Base-by-base conservation (phyloP, 2,329 filamentous ascomycete species). In the Pezicula carpinea region DNA sequence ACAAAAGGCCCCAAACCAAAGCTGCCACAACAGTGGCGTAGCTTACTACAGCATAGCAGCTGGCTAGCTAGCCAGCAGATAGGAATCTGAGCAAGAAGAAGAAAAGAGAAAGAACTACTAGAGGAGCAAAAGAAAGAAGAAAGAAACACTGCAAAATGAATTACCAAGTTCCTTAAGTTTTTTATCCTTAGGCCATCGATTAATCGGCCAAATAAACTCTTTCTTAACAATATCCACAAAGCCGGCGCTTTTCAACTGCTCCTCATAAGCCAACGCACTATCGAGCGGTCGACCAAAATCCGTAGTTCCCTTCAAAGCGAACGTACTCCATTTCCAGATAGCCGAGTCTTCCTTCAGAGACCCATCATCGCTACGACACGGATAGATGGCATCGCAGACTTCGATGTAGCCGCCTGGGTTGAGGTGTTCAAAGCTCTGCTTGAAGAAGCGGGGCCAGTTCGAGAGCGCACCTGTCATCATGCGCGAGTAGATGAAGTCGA, bases 321-420 rank as follows among this genome's bases (percentile, higher is more conserved):
- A 26, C 11, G 18, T 18, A 21, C 34, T 18, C 35, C 19, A 23
- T 19, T 17, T 21, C 4, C 7, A 33, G 3, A 34, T n/a, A 13
- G 23, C 15, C 6, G 32, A 21, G 15, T 21, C 41, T 10, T 22
- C 17, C 18, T 29, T 17, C 17, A 43, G n/a, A 32, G 64, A 65
- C 17, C 52, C 66, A 47, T 74, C 71, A 43, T 74, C 70, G 39
- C 63, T 67, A 17, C 53, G 53, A 0, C 64, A 48, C 1, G 59
- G 54, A 7, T 69, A 61, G 6, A 64, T 56, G 8, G 68, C 64
- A 22, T 74, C 71, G 3, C 69, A 63, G 1, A 72, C 57, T 43
- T 76, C 73, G 1, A 74, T 14, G 63, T 68, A 73, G 2, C 72
- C 73, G 2, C 73, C 73, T 0, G 74, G 70, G 6, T 62, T 63